Conservation (phyloP, 2,329 filamentous ascomycete genomes). For the Hymenoscyphus occultus region DNA sequence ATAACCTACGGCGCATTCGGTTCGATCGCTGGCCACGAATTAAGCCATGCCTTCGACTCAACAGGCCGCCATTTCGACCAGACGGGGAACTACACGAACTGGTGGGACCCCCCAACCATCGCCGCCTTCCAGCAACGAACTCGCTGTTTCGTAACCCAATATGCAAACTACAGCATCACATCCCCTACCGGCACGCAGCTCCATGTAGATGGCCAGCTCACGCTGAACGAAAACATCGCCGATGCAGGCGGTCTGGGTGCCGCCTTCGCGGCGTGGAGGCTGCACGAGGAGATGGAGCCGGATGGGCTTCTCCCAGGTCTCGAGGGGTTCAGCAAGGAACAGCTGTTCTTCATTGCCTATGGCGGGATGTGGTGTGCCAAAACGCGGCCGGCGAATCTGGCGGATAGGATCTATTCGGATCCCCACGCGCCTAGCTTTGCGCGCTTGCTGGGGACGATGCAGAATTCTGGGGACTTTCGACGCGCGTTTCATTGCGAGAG, state of each 20-base stretch:
- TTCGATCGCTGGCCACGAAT: constrained; percentile 63
- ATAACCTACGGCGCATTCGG: constrained; percentile 65
- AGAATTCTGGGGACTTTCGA: constrained; percentile 64
- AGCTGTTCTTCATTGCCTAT: constrained; percentile 67
- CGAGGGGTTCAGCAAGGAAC: constrained; percentile 61
- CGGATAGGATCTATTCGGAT: constrained; percentile 58
- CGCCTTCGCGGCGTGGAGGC: constrained; percentile 63
- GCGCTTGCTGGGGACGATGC: constrained; percentile 59
- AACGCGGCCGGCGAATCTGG: constrained; percentile 53
- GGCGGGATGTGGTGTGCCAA: constrained; percentile 66
- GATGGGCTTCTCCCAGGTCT: constrained; percentile 57
- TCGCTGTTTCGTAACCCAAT: constrained; percentile 66
- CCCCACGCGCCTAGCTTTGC: constrained; percentile 62
- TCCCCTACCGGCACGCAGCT: constrained; percentile 51
- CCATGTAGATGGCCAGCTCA: constrained; percentile 60
- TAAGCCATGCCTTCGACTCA: constrained; percentile 68
- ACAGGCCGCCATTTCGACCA: constrained; percentile 63
- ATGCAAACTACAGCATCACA: constrained; percentile 56
- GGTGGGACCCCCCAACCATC: constrained; percentile 64
- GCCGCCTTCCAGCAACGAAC: constrained; percentile 55
- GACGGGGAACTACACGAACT: constrained; percentile 60
- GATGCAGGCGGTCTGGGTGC: constrained; percentile 65
- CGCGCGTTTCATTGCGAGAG: constrained; percentile 63
- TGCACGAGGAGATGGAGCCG: constrained; percentile 44
- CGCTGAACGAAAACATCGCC: constrained; percentile 67